These are phyloP conservation scores for Brassica nigra DNA, from an alignment of 345 rosid genomes.

Conservation along the genomic window DNA sequence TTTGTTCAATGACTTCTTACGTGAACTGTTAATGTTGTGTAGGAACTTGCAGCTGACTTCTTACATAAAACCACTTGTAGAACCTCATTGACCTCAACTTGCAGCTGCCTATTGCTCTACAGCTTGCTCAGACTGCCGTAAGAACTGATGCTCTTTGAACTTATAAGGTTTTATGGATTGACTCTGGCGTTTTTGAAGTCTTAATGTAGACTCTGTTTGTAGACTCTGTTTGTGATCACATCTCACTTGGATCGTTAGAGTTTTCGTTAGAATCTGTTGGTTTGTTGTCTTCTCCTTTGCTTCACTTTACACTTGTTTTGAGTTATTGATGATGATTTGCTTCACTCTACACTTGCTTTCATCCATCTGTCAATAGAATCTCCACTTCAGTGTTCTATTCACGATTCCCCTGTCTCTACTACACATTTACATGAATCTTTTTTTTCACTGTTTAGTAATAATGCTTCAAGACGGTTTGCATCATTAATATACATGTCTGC, in stretches of 20 bases:
- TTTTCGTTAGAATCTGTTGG: slow-evolving; percentile 2
- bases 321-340: not conserved
- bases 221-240: slow-evolving; percentile 9
- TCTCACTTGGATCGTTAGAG: not conserved
- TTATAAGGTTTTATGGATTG: too few species aligned
- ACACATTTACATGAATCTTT: not conserved
- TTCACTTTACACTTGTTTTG: slow-evolving; percentile 13
- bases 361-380: slow-evolving; percentile 13
- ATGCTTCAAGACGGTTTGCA: slow-evolving; percentile 26
- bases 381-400: not conserved
- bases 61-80: not conserved
- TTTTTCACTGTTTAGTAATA: slow-evolving; percentile 19
- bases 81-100: not conserved
- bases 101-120: too few species aligned
- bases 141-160: too few species aligned
- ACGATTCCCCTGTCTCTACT: not conserved
- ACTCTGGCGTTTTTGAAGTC: too few species aligned
- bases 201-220: too few species aligned
- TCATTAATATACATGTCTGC: not conserved
- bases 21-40: too few species aligned
- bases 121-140: too few species aligned
- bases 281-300: not conserved
- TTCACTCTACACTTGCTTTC: slow-evolving; percentile 11
- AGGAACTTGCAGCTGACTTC: too few species aligned
- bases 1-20: too few species aligned